Base-by-base conservation (phyloP, 129 eudicot genomes). In the Saposhnikovia divaricata region DNA sequence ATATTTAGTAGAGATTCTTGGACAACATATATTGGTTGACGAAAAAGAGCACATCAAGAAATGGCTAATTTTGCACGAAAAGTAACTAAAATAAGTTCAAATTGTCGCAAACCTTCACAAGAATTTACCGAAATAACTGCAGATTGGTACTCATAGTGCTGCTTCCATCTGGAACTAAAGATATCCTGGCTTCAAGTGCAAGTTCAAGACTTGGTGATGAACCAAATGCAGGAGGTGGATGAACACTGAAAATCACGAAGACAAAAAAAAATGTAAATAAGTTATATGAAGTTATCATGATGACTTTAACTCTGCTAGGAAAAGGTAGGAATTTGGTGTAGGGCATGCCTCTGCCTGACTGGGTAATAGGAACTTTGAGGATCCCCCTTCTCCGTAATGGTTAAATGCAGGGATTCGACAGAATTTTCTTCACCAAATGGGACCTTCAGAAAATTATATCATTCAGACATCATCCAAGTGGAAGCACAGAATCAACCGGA, bases 161-260 rank as follows among this genome's bases (percentile, higher is more conserved):
- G 82, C 86, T 74, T 79, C 82, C 96, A 83, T 79, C 96, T 78
- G 86, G 87, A 57, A 81, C 63, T 85, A 77, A 70, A 31, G 85
- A 79, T 77, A 83, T 85, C 73, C 78, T 83, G 63, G 85, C 93
- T 85, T 80, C 95, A 78, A 89, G 81, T 50, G 85, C 87, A 86
- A 84, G 80, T 74, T 87, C 95, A 51, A 79, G 83, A 79, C 76
- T 85, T 31, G 92, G 76, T 12, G 88, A 87, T 81, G 72, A 81
- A 70, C 97, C 93, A 85, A 94, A 94, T 63, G 97, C 93, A 74
- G 91, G 92, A 77, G 87, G 92, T 57, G 93, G 90, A 86, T 84
- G 93, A 73, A 75, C 59, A 72, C 97, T 89, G 88, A 25, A 81
- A 76, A 80, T 77, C 42, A 80, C 42, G 45, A 78, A 21, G 79